Evolutionary conservation across 345 rosid genomes (phyloP), one percentile per base, ranked within the genome.

Genomic region (Geranium brycei): DNA sequence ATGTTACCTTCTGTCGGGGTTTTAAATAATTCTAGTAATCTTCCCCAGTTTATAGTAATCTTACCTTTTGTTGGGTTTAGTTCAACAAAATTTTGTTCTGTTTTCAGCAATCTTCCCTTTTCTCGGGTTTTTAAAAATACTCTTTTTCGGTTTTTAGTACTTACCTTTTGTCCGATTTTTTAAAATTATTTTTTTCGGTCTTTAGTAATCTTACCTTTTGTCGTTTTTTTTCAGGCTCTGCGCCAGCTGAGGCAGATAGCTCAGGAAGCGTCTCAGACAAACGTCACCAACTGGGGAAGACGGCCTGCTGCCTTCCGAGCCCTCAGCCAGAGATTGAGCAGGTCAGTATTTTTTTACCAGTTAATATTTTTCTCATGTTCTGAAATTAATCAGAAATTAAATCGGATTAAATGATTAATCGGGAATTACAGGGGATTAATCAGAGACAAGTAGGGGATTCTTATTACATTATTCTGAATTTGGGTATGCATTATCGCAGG

Each of bases 191-290:
- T n/a, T n/a, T n/a, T n/a, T n/a, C n/a, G n/a, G 28, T 23, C 2
- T 23, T 23, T 2, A 23, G 28, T 2, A 23, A 35, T 35, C 5
- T 35, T 35, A 35, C 10, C 7, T 35, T 4, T 35, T 35, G 2
- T 4, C 10, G 41, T 7, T 35, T 35, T 35, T 35, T 5, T 65
- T 62, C 71, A 95, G 99, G 97, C 93, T 31, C 67, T 95, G 59
- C 93, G 99, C 35, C 97, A 95, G 72, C 87, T 91, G 64, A 85
- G 92, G 76, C 97, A 95, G 80, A 85, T 95, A 62, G 89, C 95
- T 31, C 96, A 85, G 76, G 99, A 95, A 78, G 84, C 79, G 75
- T 77, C 95, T 61, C 99, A 87, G 76, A 71, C 96, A 66, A 88
- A 76, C 68, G 86, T 81, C 66, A 81, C 84, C 63, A 91, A 89